phyloP scores from a whole-genome alignment of 2,329 filamentous ascomycete species.

The Ophiognomonia clavigignenti-juglandacearum region DNA sequence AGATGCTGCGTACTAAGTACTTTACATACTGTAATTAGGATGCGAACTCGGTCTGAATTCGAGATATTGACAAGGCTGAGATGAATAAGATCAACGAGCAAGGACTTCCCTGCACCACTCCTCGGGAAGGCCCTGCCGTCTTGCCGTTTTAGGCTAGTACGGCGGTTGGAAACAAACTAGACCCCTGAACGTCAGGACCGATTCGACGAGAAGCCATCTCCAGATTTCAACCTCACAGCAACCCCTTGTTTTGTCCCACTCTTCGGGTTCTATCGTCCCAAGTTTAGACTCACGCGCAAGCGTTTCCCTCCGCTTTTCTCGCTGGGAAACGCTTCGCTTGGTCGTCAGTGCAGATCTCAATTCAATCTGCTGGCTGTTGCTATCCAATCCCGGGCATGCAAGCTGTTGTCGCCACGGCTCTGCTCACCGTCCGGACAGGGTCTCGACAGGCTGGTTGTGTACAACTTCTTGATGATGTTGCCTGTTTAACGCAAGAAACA shows the following conservation, averaged over 20 bases:
- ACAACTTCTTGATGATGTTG: too few relatives aligned
- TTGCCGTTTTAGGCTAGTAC: neutral
- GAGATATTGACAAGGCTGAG: neutral
- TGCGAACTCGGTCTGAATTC: neutral
- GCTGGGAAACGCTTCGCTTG: neutral
- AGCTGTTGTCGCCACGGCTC: too few relatives aligned
- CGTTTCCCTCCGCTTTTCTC: neutral
- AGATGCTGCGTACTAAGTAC: too few relatives aligned
- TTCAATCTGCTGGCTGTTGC: too few relatives aligned
- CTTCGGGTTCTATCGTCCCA: neutral
- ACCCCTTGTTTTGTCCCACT: neutral
- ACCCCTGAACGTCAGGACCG: neutral
- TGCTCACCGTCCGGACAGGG: too few relatives aligned
- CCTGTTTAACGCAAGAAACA: too few relatives aligned
- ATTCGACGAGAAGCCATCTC: slow-evolving; percentile 1
- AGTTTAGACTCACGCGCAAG: slow-evolving; percentile 7
- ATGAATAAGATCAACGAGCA: neutral
- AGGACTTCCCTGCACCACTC: neutral
- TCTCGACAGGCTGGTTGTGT: too few relatives aligned
- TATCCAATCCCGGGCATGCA: slow-evolving; percentile 4
- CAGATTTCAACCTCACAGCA: neutral
- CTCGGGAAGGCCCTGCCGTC: too few relatives aligned
- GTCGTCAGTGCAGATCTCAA: neutral
- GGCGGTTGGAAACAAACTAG: slow-evolving; percentile 1
- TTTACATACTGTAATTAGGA: too few relatives aligned